A percentile compares a stretch with the other conserved stretches of the same genome.
These are phyloP conservation scores for Arabis hirsuta DNA, from an alignment of 345 rosid species.

Conservation along the genomic window DNA sequence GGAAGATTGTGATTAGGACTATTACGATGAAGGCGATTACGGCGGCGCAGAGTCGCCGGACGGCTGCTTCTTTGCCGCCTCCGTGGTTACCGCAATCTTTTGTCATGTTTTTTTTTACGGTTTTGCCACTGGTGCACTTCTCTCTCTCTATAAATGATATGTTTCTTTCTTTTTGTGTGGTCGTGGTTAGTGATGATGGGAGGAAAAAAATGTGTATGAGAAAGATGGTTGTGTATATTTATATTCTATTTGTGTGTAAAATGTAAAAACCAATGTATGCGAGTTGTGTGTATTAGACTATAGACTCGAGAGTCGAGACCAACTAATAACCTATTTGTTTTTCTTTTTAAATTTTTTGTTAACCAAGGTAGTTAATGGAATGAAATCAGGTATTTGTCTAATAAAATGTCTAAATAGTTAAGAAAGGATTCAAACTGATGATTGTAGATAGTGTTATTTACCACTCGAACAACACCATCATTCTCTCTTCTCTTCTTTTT, in stretches of 20 bases:
- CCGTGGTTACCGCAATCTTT: conserved; percentile 52
- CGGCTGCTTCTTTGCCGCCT: conserved; percentile 41
- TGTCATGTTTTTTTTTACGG: conserved; percentile 41
- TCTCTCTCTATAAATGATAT: conserved; percentile 15
- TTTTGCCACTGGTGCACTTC: conserved; percentile 32
- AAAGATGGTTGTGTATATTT: conserved; percentile 30
- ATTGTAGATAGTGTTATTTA: too few species aligned
- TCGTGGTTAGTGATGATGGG: conserved; percentile 36
- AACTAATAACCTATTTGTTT: not conserved
- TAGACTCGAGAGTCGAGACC: not conserved
- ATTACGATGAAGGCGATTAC: conserved; percentile 59
- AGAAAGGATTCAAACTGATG: too few species aligned
- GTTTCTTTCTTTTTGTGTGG: conserved; percentile 1
- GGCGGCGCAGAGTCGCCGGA: conserved; percentile 37
- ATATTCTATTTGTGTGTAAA: conserved; percentile 22
- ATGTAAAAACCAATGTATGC: conserved; percentile 24
- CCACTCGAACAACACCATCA: too few species aligned
- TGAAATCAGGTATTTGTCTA: too few species aligned
- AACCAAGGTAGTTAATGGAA: too few species aligned
- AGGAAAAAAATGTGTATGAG: conserved; percentile 25
- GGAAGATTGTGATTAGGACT: conserved; percentile 60
- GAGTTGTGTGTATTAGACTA: conserved; percentile 11
- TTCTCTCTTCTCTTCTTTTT: too few species aligned
- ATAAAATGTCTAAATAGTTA: too few species aligned
- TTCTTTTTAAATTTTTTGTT: too few species aligned